Evolutionary conservation across 805 yeast species (phyloP).

Genomic region (Pichia gijzeniarum): DNA sequence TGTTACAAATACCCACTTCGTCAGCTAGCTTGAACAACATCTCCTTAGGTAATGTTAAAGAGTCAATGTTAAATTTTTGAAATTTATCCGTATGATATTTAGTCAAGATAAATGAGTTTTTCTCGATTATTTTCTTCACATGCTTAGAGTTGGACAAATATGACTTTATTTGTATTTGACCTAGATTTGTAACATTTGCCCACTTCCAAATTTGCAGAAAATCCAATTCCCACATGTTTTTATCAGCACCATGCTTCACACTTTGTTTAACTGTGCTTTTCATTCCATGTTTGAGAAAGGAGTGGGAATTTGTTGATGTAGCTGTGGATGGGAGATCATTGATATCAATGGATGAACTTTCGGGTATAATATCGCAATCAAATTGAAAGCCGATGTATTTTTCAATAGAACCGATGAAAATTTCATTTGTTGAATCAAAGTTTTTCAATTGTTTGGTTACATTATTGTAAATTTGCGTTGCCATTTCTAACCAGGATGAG

Average conservation of each 20-base stretch:
- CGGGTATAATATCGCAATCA: conserved; percentile 7
- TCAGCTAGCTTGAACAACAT: conserved; percentile 3
- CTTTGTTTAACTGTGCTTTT: conserved; percentile 3
- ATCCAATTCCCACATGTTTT: conserved; percentile 7
- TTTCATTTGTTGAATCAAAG: conserved; percentile 1
- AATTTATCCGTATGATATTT: not conserved
- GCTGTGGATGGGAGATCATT: not conserved
- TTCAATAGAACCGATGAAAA: conserved; percentile 8
- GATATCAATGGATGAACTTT: not conserved
- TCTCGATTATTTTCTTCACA: conserved; percentile 1
- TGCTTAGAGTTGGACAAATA: conserved; percentile 8
- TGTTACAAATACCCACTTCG: not conserved
- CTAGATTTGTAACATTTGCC: not conserved
- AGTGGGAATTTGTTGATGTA: not conserved
- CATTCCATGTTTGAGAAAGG: not conserved
- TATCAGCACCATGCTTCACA: conserved; percentile 8
- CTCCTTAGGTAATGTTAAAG: conserved; percentile 6
- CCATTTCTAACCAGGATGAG: conserved; percentile 7
- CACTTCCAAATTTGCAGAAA: conserved; percentile 9
- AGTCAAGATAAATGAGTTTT: not conserved
- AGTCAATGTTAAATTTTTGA: not conserved
- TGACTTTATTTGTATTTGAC: conserved; percentile 5
- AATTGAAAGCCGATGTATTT: conserved; percentile 8
- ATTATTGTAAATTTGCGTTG: not conserved
- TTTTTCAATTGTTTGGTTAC: conserved; percentile 1